Conservation (phyloP, 2,329 filamentous ascomycete species). For the Colletotrichum navitas region DNA sequence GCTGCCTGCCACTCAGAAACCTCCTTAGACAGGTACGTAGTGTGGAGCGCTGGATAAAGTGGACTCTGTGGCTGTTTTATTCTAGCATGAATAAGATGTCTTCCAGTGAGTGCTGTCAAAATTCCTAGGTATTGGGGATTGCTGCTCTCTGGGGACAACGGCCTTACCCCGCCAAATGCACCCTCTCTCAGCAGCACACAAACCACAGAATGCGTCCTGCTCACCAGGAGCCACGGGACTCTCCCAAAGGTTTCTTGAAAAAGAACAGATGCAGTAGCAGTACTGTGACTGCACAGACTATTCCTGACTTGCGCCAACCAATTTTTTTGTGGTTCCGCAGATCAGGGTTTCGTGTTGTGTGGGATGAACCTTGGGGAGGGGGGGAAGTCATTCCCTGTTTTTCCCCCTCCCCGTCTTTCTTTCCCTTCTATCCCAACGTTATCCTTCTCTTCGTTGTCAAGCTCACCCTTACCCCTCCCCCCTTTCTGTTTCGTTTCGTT, state of each 20-base stretch:
- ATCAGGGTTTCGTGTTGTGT: conserved; percentile 29
- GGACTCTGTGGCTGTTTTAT: background rate
- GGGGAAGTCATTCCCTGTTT: conserved; percentile 17
- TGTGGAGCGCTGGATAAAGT: background rate
- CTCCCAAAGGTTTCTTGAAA: background rate
- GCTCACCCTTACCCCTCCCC: background rate
- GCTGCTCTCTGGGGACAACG: background rate
- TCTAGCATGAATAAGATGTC: background rate
- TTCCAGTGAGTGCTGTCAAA: too few species aligned
- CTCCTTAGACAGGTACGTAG: background rate
- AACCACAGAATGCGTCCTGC: background rate
- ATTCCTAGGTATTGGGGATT: background rate
- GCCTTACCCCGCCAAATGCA: conserved; percentile 12
- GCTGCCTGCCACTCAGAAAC: background rate
- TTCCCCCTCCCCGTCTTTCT: background rate
- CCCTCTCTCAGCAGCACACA: background rate
- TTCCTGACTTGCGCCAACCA: background rate
- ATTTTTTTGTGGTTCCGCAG: conserved; percentile 6
- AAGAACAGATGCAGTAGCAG: background rate
- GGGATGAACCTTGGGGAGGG: conserved; percentile 5
- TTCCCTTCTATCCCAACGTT: background rate
- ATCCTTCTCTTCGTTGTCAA: background rate
- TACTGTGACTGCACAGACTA: background rate
- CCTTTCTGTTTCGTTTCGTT: conserved; percentile 39
- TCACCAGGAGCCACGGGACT: background rate